Conservation (phyloP, 2,329 filamentous ascomycete species). For the Chaetoscypha palmicola region DNA sequence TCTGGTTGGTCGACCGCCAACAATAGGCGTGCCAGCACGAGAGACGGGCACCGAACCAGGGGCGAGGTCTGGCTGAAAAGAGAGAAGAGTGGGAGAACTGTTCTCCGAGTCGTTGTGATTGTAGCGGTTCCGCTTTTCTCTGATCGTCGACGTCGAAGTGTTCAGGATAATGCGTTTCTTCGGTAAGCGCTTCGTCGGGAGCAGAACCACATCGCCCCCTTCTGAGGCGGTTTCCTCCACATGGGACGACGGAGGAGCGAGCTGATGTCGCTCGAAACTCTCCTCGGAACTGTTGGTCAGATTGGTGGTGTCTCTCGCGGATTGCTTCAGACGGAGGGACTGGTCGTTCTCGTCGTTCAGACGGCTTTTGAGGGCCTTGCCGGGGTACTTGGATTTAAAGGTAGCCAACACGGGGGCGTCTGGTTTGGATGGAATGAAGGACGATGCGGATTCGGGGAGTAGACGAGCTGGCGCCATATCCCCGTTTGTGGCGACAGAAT, state of each 20-base stretch:
- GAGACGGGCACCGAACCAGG: constrained; percentile 44
- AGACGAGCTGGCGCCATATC: constrained; percentile 13
- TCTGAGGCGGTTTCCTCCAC: constrained; percentile 21
- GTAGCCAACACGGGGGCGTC: constrained; percentile 5
- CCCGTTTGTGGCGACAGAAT: constrained; percentile 1
- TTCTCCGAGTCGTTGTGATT: constrained; percentile 48
- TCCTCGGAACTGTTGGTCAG: constrained; percentile 13
- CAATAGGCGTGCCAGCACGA: constrained; percentile 52
- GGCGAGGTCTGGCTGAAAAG: constrained; percentile 38
- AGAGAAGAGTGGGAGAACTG: constrained; percentile 45
- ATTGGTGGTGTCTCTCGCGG: constrained; percentile 24
- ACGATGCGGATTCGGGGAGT: constrained; percentile 1
- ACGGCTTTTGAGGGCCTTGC: constrained; percentile 7
- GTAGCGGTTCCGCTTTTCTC: constrained; percentile 12
- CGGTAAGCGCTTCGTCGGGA: constrained; percentile 10
- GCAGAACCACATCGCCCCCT: constrained; percentile 19
- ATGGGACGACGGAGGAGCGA: constrained; percentile 6
- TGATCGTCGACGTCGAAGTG: constrained; percentile 13
- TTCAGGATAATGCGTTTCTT: constrained; percentile 25
- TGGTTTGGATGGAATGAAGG: background rate
- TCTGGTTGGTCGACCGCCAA: constrained; percentile 47
- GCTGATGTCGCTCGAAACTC: constrained; percentile 26
- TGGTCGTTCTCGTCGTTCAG: constrained; percentile 6
- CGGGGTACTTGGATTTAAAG: constrained; percentile 18
- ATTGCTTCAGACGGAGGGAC: constrained; percentile 22